Percentiles rank a stretch among this genome's conserved stretches.
Conservation (phyloP, 306 rosid species). For the Vigna mungo region DNA sequence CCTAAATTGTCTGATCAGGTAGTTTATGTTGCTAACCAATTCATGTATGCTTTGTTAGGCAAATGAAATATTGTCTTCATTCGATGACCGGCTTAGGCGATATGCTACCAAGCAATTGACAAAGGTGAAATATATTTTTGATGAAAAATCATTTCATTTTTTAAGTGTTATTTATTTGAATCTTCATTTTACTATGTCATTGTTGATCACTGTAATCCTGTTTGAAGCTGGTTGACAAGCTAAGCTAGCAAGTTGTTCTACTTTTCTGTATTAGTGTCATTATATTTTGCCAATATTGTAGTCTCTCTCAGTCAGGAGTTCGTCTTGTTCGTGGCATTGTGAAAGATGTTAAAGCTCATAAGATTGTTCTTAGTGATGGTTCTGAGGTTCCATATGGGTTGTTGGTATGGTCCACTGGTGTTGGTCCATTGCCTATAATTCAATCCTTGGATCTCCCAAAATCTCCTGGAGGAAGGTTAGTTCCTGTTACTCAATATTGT, state of each 20-base stretch:
- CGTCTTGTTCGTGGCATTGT: conserved; percentile 82
- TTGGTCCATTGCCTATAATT: conserved; percentile 79
- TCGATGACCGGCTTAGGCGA: conserved; percentile 74
- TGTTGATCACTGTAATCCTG: not conserved
- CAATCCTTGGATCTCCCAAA: conserved; percentile 70
- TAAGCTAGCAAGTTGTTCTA: not conserved
- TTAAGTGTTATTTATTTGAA: conserved; percentile 10
- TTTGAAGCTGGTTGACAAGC: not conserved
- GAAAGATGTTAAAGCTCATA: conserved; percentile 73
- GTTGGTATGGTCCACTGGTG: conserved; percentile 92
- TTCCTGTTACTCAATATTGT: conserved; percentile 16
- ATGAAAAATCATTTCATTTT: not conserved
- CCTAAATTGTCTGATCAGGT: not conserved
- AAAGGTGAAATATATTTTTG: conserved; percentile 58
- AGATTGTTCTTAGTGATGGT: conserved; percentile 75
- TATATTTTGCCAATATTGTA: conserved; percentile 37
- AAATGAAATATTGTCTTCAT: conserved; percentile 84
- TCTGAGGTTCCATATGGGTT: conserved; percentile 86
- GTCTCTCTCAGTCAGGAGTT: conserved; percentile 81
- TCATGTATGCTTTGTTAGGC: conserved; percentile 59
- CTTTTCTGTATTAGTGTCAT: conserved; percentile 18
- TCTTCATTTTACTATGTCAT: not conserved
- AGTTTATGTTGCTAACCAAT: conserved; percentile 20
- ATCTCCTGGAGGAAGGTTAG: conserved; percentile 84
- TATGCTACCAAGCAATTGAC: conserved; percentile 84